Evolutionary conservation across 495 filamentous ascomycete genomes (phyloP).

Genomic region (Aspergillus sclerotioniger): DNA sequence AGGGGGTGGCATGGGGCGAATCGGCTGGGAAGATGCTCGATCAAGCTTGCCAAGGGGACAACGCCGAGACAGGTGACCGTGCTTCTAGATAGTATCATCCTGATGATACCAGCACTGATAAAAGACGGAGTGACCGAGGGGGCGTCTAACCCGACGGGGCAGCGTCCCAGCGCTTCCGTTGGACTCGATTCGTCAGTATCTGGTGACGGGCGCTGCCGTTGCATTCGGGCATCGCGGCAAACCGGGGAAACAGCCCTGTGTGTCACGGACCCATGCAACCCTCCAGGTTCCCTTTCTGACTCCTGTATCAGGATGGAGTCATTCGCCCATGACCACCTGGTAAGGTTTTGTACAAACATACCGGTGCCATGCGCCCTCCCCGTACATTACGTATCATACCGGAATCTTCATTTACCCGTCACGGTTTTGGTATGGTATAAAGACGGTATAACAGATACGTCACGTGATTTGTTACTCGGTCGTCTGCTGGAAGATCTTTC

Average conservation of each 20-base stretch:
- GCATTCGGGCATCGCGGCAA: slow-evolving; percentile 30
- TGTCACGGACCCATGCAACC: slow-evolving; percentile 21
- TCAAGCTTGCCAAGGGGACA: neutral
- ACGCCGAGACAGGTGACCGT: neutral
- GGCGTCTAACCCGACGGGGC: neutral
- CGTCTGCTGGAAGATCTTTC: too few species aligned
- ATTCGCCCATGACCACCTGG: too few species aligned
- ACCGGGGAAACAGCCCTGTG: too few species aligned
- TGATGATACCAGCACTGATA: neutral
- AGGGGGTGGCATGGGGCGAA: slow-evolving; percentile 17
- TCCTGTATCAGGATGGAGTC: too few species aligned
- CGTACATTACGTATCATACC: too few species aligned
- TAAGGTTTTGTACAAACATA: too few species aligned
- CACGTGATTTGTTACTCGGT: neutral
- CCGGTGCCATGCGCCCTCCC: too few species aligned
- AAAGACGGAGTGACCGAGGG: neutral
- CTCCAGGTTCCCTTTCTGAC: neutral
- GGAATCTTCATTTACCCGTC: neutral
- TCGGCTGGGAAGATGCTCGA: neutral
- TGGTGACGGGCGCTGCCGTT: slow-evolving; percentile 22
- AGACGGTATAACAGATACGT: neutral
- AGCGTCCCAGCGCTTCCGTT: neutral
- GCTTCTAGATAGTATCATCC: neutral
- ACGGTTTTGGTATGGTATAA: slow-evolving; percentile 19
- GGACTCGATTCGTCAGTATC: neutral